Conservation (phyloP, 768 basidiomycete species). For the Favolaschia claudopus region DNA sequence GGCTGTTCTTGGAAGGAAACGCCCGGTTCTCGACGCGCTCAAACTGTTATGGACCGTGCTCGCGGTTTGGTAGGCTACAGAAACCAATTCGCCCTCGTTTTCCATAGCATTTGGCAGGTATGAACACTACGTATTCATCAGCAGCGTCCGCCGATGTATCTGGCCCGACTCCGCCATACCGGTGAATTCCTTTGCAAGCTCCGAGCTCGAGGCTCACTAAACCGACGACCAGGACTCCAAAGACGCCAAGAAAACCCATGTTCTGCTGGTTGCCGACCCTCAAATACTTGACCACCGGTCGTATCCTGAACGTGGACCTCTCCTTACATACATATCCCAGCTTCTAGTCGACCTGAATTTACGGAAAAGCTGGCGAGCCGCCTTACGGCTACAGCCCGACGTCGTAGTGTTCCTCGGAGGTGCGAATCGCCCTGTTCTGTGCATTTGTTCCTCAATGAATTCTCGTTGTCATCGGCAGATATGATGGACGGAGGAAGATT, state of each 20-base stretch:
- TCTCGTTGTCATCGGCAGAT: conserved; percentile 45
- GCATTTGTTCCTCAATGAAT: background rate
- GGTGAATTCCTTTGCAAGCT: too few relatives aligned
- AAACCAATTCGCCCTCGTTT: conserved; percentile 41
- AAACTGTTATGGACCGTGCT: conserved; percentile 66
- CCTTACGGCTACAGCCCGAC: conserved; percentile 67
- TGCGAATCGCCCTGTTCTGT: background rate
- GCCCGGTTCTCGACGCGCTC: conserved; percentile 53
- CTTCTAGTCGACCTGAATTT: conserved; percentile 82
- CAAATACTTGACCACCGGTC: conserved; percentile 83
- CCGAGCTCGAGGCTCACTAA: background rate
- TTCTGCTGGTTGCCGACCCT: conserved; percentile 89
- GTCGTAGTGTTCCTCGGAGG: conserved; percentile 79
- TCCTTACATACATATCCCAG: conserved; percentile 67
- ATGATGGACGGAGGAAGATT: conserved; percentile 89
- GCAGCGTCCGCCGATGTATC: conserved; percentile 53
- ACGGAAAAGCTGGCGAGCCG: conserved; percentile 83
- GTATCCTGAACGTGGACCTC: conserved; percentile 65
- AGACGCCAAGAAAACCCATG: conserved; percentile 45
- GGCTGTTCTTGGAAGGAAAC: conserved; percentile 33
- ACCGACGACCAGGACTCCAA: conserved; percentile 7
- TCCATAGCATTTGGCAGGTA: conserved; percentile 53
- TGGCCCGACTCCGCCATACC: conserved; percentile 64
- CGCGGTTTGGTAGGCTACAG: conserved; percentile 67
- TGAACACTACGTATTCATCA: conserved; percentile 67